These are phyloP conservation scores for Scheffersomyces ergatensis DNA, from an alignment of 805 yeast genomes.

Conservation along the genomic window DNA sequence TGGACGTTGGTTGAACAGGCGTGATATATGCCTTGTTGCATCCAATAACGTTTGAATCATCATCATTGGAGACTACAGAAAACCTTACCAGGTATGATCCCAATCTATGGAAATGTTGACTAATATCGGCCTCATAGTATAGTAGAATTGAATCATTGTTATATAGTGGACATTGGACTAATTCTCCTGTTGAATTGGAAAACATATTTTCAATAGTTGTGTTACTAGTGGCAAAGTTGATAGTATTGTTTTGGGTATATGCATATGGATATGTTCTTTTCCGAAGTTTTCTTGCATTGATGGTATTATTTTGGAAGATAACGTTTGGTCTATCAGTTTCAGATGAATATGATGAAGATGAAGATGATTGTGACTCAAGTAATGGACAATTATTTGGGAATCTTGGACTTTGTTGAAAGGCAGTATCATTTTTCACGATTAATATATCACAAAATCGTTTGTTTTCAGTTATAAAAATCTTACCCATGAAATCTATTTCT, in stretches of 20 bases:
- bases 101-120: conserved; percentile 35
- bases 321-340: not conserved
- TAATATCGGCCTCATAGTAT: conserved; percentile 38
- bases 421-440: conserved; percentile 34
- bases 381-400: conserved; percentile 6
- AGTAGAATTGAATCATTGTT: conserved; percentile 33
- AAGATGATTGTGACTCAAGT: not conserved
- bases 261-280: not conserved
- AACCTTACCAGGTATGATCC: conserved; percentile 47
- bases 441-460: conserved; percentile 42
- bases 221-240: conserved; percentile 12
- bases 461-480: conserved; percentile 36
- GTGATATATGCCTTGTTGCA: conserved; percentile 50
- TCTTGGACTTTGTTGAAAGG: conserved; percentile 24
- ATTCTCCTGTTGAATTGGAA: conserved; percentile 22
- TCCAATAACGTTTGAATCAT: conserved; percentile 35
- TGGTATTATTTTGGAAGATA: not conserved
- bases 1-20: conserved; percentile 34
- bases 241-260: not conserved
- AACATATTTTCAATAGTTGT: conserved; percentile 16
- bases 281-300: not conserved
- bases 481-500: conserved; percentile 42
- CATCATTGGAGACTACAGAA: conserved; percentile 40
- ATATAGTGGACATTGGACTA: conserved; percentile 34
- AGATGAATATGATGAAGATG: not conserved